Evolutionary conservation across 108 stramenopile species (phyloP).

Genomic region (Aurantiochytrium sp.): DNA sequence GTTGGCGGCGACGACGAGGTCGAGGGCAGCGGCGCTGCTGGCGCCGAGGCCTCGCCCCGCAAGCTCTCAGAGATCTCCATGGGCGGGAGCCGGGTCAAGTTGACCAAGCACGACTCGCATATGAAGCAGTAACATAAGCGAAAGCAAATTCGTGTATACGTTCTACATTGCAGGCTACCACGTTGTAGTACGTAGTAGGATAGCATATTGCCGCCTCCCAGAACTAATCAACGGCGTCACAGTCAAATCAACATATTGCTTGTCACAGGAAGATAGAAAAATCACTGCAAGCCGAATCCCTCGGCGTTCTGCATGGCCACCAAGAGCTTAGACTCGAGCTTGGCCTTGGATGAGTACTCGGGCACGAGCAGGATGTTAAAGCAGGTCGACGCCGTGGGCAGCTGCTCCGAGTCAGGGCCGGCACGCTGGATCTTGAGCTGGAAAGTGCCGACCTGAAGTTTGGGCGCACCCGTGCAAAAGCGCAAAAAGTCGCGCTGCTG

Average conservation of each 20-base stretch:
- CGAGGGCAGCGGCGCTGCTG: too few relatives aligned
- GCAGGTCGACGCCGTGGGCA: slow-evolving; percentile 88
- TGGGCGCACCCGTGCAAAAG: slow-evolving; percentile 73
- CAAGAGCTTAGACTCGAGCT: slow-evolving; percentile 37
- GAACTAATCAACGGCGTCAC: too few relatives aligned
- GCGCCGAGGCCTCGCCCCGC: neutral
- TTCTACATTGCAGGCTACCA: neutral
- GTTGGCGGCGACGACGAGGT: neutral
- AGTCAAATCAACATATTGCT: too few relatives aligned
- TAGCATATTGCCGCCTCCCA: too few relatives aligned
- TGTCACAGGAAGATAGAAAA: too few relatives aligned
- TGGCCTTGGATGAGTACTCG: slow-evolving; percentile 45
- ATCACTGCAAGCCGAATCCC: slow-evolving; percentile 55
- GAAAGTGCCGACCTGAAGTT: neutral
- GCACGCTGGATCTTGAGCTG: slow-evolving; percentile 79
- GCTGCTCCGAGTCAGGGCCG: slow-evolving; percentile 73
- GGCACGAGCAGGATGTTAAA: slow-evolving; percentile 76
- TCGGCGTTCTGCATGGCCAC: slow-evolving; percentile 49
- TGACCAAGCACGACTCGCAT: neutral
- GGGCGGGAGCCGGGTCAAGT: neutral
- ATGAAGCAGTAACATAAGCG: neutral
- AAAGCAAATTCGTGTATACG: too few relatives aligned
- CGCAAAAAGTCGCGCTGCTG: slow-evolving; percentile 74
- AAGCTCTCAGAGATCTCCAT: neutral
- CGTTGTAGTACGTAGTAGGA: neutral